Base-by-base conservation (phyloP, 495 filamentous ascomycete species). In the Penicilliopsis zonata region DNA sequence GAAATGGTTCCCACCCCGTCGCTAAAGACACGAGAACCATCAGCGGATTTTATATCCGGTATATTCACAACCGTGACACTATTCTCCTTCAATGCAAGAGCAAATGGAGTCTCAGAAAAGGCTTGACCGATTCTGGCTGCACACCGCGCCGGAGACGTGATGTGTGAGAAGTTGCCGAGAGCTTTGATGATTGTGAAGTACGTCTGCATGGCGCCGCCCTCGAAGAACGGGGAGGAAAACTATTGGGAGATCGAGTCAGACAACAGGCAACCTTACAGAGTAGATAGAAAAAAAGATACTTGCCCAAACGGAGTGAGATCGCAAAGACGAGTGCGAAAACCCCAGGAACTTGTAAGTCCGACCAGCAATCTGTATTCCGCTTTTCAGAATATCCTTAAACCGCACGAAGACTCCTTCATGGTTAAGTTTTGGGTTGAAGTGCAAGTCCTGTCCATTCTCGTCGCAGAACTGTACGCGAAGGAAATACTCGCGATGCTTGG, bases 61-160 rank as follows among this genome's bases (percentile, higher is more conserved):
- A 75, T 67, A 5, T 31, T 26, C 4, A 2, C 18, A 0, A 49
- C 30, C 12, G 12, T 15, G 10, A 43, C 38, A 18, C 33, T 9
- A 28, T 47, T 23, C 4, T 61, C 41, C 0, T 29, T 25, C 5
- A 53, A 9, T 8, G 35, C 15, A 16, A 70, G 58, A 0, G 76
- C 56, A 19, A 52, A 57, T 1, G 57, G 65, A 0, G 85, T 90
- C 36, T 90, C 80, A 0, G 82, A 81, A 32, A 90, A 90, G 0
- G 80, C 76, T 43, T 90, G 85, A 1, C 85, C 85, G 21, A 90
- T 86, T 18, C 83, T 62, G 0, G 85, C 84, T 0, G 85, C 85
- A 34, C 79, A 85, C 35, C 72, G 75, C 1, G 85, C 82, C 0
- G 82, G 80, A 3, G 63, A 77, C 3, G 53, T 56, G 26, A 90